Percentiles rank a stretch among this genome's conserved stretches.
phyloP scores from a whole-genome alignment of 495 filamentous ascomycete genomes.

The Penicillium roqueforti region DNA sequence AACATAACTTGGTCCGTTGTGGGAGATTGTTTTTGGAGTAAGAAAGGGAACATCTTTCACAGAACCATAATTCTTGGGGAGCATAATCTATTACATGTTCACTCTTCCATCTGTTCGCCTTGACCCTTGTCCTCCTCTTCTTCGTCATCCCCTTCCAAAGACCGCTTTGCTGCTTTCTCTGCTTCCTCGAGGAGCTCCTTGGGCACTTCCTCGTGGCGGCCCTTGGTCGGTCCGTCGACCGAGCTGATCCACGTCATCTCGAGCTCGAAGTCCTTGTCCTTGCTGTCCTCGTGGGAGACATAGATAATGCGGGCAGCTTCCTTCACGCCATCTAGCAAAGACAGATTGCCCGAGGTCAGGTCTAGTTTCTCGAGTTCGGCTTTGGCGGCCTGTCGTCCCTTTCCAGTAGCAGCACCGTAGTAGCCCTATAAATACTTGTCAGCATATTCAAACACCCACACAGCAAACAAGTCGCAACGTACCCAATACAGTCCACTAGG shows the following conservation, averaged over 20 bases:
- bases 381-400: slow-evolving; percentile 93
- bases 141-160: slow-evolving; percentile 67
- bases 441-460: background rate
- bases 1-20: background rate
- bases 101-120: slow-evolving; percentile 75
- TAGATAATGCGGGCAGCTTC: slow-evolving; percentile 96
- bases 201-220: slow-evolving; percentile 86
- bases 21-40: slow-evolving; percentile 4
- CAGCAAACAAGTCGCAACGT: slow-evolving; percentile 16
- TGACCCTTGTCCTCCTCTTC: slow-evolving; percentile 61
- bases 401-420: slow-evolving; percentile 95
- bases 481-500: slow-evolving; percentile 95
- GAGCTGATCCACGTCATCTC: slow-evolving; percentile 98
- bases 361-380: slow-evolving; percentile 97
- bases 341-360: slow-evolving; percentile 70
- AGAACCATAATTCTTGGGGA: slow-evolving; percentile 18
- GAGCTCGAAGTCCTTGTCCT: slow-evolving; percentile 97
- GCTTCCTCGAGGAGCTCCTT: slow-evolving; percentile 86
- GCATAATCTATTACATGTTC: slow-evolving; percentile 27
- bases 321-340: slow-evolving; percentile 82
- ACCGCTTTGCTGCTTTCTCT: slow-evolving; percentile 72
- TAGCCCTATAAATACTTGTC: slow-evolving; percentile 60
- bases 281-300: slow-evolving; percentile 92
- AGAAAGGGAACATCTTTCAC: slow-evolving; percentile 1
- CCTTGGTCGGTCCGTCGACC: slow-evolving; percentile 78